These are phyloP conservation scores for Aegilops umbellulata DNA, from an alignment of 176 grass and related monocot genomes.

Conservation along the genomic window DNA sequence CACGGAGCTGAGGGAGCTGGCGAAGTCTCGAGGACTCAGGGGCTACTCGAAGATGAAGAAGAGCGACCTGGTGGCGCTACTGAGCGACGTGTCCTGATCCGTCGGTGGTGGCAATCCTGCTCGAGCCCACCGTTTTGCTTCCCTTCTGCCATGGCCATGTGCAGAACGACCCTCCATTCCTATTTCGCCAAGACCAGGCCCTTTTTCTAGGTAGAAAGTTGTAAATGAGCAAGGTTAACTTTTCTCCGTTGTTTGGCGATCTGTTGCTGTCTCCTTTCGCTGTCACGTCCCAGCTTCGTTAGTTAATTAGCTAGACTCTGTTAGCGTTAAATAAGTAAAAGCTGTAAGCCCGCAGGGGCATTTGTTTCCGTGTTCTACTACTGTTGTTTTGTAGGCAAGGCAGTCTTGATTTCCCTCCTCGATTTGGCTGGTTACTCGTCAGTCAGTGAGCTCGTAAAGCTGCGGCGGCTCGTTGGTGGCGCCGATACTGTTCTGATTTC, in stretches of 20 bases:
- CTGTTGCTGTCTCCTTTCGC: not conserved
- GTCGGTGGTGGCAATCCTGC: not conserved
- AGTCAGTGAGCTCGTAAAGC: not conserved
- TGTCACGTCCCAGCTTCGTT: not conserved
- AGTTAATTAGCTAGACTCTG: constrained; percentile 15
- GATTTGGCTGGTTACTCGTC: not conserved
- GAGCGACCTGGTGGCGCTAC: constrained; percentile 49
- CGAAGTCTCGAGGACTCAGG: constrained; percentile 62
- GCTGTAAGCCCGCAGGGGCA: not conserved
- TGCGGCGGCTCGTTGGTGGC: not conserved
- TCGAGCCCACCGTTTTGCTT: constrained; percentile 17
- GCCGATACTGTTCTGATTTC: not conserved
- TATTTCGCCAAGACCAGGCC: not conserved
- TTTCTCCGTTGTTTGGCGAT: constrained; percentile 15
- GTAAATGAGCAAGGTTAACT: constrained; percentile 35
- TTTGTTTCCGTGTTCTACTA: not conserved
- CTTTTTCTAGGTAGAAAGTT: constrained; percentile 23
- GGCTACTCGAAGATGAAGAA: constrained; percentile 89
- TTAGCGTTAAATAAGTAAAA: not conserved
- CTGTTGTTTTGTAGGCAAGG: not conserved
- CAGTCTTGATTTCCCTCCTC: not conserved
- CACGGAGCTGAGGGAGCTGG: constrained; percentile 58
- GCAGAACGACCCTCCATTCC: not conserved
- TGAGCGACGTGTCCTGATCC: constrained; percentile 38
- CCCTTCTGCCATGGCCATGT: constrained; percentile 1